These are phyloP conservation scores for Alternaria sp. DNA, from an alignment of 2,329 filamentous ascomycete genomes.

Conservation along the genomic window DNA sequence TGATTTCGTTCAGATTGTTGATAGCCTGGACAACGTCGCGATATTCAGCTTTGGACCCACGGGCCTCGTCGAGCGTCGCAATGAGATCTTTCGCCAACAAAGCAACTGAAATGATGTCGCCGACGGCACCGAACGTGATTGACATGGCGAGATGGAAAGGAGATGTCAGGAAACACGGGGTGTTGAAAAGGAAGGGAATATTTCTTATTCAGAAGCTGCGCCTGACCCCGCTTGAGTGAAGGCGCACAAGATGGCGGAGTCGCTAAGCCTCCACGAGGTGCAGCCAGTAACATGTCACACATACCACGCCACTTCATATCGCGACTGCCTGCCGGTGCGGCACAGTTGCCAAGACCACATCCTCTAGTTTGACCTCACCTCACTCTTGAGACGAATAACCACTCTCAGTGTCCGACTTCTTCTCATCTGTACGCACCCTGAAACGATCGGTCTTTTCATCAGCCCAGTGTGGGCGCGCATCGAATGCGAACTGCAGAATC, in stretches of 20 bases:
- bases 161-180: too few relatives aligned
- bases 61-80: slow-evolving; percentile 33
- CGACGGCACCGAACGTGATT: neutral
- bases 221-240: neutral
- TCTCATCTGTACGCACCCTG: slow-evolving; percentile 18
- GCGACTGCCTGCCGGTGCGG: neutral
- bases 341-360: neutral
- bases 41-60: slow-evolving; percentile 37
- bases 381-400: neutral
- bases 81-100: slow-evolving; percentile 39
- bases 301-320: neutral
- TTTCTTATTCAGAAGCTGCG: too few relatives aligned
- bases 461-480: slow-evolving; percentile 38
- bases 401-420: slow-evolving; percentile 15
- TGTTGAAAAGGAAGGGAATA: too few relatives aligned
- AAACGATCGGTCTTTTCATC: slow-evolving; percentile 39
- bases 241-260: neutral
- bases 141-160: too few relatives aligned
- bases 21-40: too few relatives aligned
- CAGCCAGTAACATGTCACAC: neutral
- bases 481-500: slow-evolving; percentile 43
- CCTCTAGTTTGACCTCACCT: neutral
- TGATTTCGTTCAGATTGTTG: too few relatives aligned
- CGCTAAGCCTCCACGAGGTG: neutral
- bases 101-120: slow-evolving; percentile 37